Conservation (phyloP, 768 basidiomycete genomes). For the Rossbeevera mucosa region DNA sequence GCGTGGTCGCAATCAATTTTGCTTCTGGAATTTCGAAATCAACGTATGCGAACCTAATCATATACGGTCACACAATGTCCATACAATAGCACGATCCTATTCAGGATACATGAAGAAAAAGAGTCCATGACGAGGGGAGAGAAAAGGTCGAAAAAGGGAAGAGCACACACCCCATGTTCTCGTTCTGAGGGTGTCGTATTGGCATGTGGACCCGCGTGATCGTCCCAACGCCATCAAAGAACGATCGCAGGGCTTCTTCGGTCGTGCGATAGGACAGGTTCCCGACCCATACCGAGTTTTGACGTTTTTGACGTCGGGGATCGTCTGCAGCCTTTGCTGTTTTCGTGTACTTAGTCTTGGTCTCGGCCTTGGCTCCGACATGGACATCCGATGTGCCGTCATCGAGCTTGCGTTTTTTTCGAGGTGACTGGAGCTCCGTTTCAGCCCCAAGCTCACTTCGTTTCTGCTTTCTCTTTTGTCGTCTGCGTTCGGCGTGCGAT, state of each 20-base stretch:
- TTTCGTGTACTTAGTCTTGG: neutral
- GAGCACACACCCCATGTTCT: constrained; percentile 73
- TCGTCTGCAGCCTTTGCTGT: constrained; percentile 1
- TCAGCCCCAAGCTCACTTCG: constrained; percentile 15
- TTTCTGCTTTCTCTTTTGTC: constrained; percentile 47
- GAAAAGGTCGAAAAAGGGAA: neutral
- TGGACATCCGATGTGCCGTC: constrained; percentile 8
- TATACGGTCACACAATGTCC: constrained; percentile 7
- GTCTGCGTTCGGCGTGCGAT: constrained; percentile 71
- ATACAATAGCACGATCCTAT: neutral
- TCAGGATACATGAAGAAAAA: neutral
- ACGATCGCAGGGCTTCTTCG: constrained; percentile 58
- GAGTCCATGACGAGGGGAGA: too few species aligned
- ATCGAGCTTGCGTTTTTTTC: constrained; percentile 48
- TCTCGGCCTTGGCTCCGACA: neutral
- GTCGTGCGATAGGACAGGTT: constrained; percentile 91
- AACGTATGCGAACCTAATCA: constrained; percentile 86
- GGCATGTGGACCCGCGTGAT: constrained; percentile 87
- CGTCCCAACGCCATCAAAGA: constrained; percentile 69
- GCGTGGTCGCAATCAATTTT: constrained; percentile 67
- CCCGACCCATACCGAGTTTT: constrained; percentile 94
- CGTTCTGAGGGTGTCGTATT: constrained; percentile 59
- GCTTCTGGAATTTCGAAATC: constrained; percentile 81
- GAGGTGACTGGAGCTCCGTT: constrained; percentile 11
- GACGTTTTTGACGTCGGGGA: constrained; percentile 43